A percentile compares a stretch with the other conserved stretches of the same genome.
Conservation (phyloP, 2,329 filamentous ascomycete species). For the Beauveria caledonica region DNA sequence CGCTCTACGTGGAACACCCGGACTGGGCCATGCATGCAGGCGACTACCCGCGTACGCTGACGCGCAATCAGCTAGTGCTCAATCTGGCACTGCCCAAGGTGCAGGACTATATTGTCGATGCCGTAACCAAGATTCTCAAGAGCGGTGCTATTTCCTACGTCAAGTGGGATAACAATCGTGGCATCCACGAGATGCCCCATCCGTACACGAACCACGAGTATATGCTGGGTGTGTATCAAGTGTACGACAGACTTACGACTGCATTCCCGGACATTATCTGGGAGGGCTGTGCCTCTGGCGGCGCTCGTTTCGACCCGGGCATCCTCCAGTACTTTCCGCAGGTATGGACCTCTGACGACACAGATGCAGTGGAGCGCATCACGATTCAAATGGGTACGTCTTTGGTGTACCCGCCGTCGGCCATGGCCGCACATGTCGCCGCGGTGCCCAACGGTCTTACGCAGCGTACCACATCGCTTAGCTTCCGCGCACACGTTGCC, state of each 20-base stretch:
- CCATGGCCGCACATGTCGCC: constrained; percentile 60
- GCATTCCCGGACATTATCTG: constrained; percentile 54
- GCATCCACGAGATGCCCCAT: constrained; percentile 49
- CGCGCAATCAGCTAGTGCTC: constrained; percentile 51
- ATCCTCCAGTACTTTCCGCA: constrained; percentile 58
- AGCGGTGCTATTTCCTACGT: constrained; percentile 49
- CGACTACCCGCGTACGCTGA: constrained; percentile 45
- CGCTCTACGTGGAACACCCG: constrained; percentile 51
- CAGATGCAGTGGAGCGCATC: constrained; percentile 52
- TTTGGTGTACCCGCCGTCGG: constrained; percentile 51
- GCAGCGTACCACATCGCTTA: constrained; percentile 44
- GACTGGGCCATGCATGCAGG: constrained; percentile 56
- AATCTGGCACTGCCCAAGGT: constrained; percentile 54
- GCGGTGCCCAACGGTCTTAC: constrained; percentile 52
- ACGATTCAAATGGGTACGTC: constrained; percentile 57
- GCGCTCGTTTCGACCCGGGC: constrained; percentile 56
- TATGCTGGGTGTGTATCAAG: constrained; percentile 55
- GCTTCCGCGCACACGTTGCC: constrained; percentile 56
- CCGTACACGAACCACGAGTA: constrained; percentile 49
- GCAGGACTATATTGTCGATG: constrained; percentile 52
- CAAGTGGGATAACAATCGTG: constrained; percentile 63
- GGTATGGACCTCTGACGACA: constrained; percentile 58
- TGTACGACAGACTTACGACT: constrained; percentile 51
- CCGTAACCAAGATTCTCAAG: constrained; percentile 45
- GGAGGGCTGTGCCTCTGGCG: constrained; percentile 59